These are phyloP conservation scores for Sclerotinia minor DNA, from an alignment of 2,329 filamentous ascomycete genomes.

Conservation along the genomic window DNA sequence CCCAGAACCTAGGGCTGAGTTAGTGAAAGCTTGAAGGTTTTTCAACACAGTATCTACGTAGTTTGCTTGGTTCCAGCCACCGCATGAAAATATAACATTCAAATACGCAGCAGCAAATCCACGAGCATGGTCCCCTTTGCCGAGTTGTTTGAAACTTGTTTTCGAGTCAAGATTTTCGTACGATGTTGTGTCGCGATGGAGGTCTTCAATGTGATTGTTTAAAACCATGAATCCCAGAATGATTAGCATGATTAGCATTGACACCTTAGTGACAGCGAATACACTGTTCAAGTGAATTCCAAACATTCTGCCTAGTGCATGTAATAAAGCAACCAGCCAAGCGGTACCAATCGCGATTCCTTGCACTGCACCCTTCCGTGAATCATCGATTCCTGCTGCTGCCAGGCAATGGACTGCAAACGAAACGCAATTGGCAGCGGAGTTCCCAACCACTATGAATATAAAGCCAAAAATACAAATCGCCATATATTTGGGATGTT, in stretches of 20 bases:
- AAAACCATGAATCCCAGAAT: conserved; percentile 38
- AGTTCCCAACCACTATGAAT: conserved; percentile 48
- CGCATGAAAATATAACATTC: conserved; percentile 47
- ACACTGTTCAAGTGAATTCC: conserved; percentile 54
- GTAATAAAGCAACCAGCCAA: conserved; percentile 50
- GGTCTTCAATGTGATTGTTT: conserved; percentile 19
- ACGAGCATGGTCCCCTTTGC: conserved; percentile 32
- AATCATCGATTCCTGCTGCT: conserved; percentile 39
- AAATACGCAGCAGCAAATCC: conserved; percentile 47
- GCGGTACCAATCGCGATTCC: conserved; percentile 51
- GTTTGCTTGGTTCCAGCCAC: conserved; percentile 48
- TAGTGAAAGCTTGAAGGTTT: conserved; percentile 18
- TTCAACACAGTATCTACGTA: conserved; percentile 41
- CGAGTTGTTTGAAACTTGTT: conserved; percentile 26
- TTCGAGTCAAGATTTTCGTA: conserved; percentile 26
- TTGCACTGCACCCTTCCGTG: conserved; percentile 44
- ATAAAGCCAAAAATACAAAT: conserved; percentile 46
- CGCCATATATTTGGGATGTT: conserved; percentile 11
- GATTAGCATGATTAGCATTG: conserved; percentile 51
- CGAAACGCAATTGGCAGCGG: conserved; percentile 52
- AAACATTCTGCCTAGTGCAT: conserved; percentile 49
- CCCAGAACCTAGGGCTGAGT: conserved; percentile 45
- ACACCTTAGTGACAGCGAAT: conserved; percentile 52
- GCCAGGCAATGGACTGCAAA: conserved; percentile 50
- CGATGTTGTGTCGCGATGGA: conserved; percentile 15